These are phyloP conservation scores for Hypsizygus marmoreus DNA, from an alignment of 768 basidiomycete species.

Conservation along the genomic window DNA sequence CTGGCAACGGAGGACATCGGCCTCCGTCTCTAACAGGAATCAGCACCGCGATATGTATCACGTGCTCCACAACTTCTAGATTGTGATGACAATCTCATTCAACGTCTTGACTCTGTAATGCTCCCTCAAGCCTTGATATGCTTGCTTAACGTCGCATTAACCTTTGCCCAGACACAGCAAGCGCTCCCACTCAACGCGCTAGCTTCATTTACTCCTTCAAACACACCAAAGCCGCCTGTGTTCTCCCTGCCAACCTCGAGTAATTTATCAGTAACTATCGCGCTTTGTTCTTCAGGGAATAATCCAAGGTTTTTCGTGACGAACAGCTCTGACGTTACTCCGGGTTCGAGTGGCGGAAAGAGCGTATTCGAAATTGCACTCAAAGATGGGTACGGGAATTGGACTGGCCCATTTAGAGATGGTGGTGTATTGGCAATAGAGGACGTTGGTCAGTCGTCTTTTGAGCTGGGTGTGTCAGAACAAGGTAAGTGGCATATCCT, in stretches of 20 bases:
- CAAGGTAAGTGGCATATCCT: conserved; percentile 29
- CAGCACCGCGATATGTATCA: no score
- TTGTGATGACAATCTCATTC: no score
- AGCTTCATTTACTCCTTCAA: conserved; percentile 30
- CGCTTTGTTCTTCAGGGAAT: conserved; percentile 42
- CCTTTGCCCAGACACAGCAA: conserved; percentile 32
- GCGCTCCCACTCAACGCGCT: conserved; percentile 38
- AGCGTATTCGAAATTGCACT: conserved; percentile 52
- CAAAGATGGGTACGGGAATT: conserved; percentile 50
- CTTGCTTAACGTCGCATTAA: conserved; percentile 32
- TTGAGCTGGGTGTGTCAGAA: conserved; percentile 61
- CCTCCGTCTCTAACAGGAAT: no score
- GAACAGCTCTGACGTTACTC: conserved; percentile 42
- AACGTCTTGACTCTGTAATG: conserved; percentile 22
- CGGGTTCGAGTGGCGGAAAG: conserved; percentile 37
- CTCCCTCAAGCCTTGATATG: conserved; percentile 37
- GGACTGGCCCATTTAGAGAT: conserved; percentile 44
- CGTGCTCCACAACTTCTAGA: no score
- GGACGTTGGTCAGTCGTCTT: conserved; percentile 38
- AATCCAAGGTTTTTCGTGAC: conserved; percentile 57
- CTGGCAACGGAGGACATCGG: no score
- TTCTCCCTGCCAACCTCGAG: conserved; percentile 43
- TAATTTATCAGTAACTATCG: conserved; percentile 47
- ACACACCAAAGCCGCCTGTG: conserved; percentile 33
- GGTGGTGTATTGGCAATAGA: conserved; percentile 59